phyloP scores from a whole-genome alignment of 176 grass and related monocot genomes.

The Phoenix dactylifera region DNA sequence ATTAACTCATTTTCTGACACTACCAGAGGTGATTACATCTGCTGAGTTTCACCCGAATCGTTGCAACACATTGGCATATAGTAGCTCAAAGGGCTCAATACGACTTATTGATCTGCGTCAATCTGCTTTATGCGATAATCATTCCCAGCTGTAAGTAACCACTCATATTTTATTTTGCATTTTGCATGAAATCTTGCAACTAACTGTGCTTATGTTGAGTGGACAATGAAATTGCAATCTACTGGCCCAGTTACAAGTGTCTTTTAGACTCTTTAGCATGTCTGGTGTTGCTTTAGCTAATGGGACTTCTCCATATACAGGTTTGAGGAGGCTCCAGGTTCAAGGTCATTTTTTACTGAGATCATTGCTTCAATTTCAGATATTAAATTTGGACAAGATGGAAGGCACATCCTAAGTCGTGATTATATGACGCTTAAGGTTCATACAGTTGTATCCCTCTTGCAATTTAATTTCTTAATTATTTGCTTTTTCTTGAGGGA shows the following conservation, averaged over 20 bases:
- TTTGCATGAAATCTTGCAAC: background rate
- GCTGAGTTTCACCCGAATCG: conserved; percentile 77
- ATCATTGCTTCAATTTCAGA: conserved; percentile 98
- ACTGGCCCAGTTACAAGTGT: too few relatives aligned
- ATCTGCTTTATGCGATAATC: conserved; percentile 75
- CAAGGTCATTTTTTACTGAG: conserved; percentile 97
- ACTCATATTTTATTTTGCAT: conserved; percentile 16
- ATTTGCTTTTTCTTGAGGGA: too few relatives aligned
- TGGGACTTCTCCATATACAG: conserved; percentile 31
- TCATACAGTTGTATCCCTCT: conserved; percentile 9
- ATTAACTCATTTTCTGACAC: conserved; percentile 16
- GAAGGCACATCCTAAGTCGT: conserved; percentile 87
- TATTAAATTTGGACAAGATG: conserved; percentile 86
- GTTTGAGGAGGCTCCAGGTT: conserved; percentile 73
- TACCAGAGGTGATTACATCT: conserved; percentile 87
- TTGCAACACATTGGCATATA: conserved; percentile 83
- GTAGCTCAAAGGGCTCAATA: conserved; percentile 91
- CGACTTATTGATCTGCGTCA: conserved; percentile 88
- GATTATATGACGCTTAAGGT: conserved; percentile 99
- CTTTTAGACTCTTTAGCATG: conserved; percentile 6
- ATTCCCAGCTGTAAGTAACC: conserved; percentile 68
- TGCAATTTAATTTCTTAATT: background rate
- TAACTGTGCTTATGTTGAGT: too few relatives aligned
- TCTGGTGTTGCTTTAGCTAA: conserved; percentile 19
- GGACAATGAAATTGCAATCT: too few relatives aligned